Base-by-base conservation (phyloP, 2,329 filamentous ascomycete species). In the Fusarium sp. region DNA sequence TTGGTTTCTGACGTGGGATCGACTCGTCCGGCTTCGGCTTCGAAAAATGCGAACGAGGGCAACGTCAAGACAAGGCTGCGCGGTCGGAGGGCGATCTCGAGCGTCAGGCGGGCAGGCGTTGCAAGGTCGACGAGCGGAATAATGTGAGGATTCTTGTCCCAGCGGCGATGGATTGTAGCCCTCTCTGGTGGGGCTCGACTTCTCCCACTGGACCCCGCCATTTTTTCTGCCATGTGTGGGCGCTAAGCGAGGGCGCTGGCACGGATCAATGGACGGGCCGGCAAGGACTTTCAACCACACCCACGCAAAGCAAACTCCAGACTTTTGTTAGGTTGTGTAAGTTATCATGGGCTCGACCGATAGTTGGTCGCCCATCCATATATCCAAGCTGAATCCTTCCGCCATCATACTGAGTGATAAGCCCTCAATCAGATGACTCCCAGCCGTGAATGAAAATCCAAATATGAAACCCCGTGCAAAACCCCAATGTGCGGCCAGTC, bases 241-340 rank as follows among this genome's bases (percentile, higher is more conserved):
- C 79, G 80, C 79, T 85, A 85, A 83, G 80, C 82, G 82, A 84
- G 81, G 78, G 80, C 82, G 81, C 78, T 85, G 81, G 82, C 78
- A 71, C 66, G 68, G 64, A 68, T 64, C 60, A 75, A 74, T 62
- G 27, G 16, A 37, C 54, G 54, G 54, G 54, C 54, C 54, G 54
- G 13, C 20, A 35, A 56, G 2, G 52, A 14, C 32, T 35, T 35
- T 25, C 30, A 58, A 58, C 54, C 54, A 58, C 54, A 58, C 54
- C 32, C 35, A 37, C 54, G 35, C 20, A 37, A 58, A 35, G 52
- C 32, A 58, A 58, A 35, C 35, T 37, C 32, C 23, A 64, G 50
- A 75, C 72, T 74, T 74, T 74, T 74, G 56, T 60, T 75, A 62
- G 23, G 41, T 35, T 27, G 16, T 62, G 30, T 65, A 67, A 58